phyloP scores from a whole-genome alignment of 768 basidiomycete species.

The Boletus barrowsii region DNA sequence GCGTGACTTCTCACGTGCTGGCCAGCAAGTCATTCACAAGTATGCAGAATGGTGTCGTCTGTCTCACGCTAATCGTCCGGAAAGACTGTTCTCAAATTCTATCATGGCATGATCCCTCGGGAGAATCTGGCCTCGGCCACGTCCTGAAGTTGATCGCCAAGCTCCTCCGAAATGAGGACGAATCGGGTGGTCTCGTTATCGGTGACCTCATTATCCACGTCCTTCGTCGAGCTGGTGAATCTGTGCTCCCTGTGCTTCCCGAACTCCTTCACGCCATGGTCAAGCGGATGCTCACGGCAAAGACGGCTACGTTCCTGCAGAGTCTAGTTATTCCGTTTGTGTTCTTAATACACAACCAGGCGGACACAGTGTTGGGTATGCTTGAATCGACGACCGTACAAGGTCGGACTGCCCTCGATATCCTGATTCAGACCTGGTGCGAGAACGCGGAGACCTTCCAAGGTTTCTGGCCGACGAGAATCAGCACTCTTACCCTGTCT shows the following conservation, averaged over 20 bases:
- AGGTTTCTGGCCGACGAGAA: slow-evolving; percentile 88
- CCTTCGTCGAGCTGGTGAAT: slow-evolving; percentile 75
- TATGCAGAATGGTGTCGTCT: slow-evolving; percentile 74
- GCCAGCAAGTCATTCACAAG: not conserved
- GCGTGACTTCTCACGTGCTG: not conserved
- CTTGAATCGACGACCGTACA: slow-evolving; percentile 65
- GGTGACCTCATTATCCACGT: slow-evolving; percentile 95
- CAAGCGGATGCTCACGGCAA: slow-evolving; percentile 73
- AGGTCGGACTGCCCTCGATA: slow-evolving; percentile 69
- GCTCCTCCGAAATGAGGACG: slow-evolving; percentile 75
- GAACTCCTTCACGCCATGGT: slow-evolving; percentile 85
- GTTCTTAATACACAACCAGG: slow-evolving; percentile 86
- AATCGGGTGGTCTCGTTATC: slow-evolving; percentile 89
- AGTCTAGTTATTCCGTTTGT: slow-evolving; percentile 92
- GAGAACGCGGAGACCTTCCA: slow-evolving; percentile 94
- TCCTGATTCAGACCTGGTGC: slow-evolving; percentile 91
- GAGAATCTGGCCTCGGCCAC: slow-evolving; percentile 72
- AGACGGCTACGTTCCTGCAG: slow-evolving; percentile 91
- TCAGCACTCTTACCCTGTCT: slow-evolving; percentile 80
- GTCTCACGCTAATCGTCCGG: slow-evolving; percentile 79
- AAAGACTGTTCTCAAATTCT: slow-evolving; percentile 85
- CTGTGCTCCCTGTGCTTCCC: slow-evolving; percentile 81
- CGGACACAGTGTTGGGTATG: slow-evolving; percentile 72
- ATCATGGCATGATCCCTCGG: slow-evolving; percentile 64
- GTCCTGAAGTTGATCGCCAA: slow-evolving; percentile 74